phyloP scores from a whole-genome alignment of 805 yeast genomes.

The Tetrapisispora arboricola region DNA sequence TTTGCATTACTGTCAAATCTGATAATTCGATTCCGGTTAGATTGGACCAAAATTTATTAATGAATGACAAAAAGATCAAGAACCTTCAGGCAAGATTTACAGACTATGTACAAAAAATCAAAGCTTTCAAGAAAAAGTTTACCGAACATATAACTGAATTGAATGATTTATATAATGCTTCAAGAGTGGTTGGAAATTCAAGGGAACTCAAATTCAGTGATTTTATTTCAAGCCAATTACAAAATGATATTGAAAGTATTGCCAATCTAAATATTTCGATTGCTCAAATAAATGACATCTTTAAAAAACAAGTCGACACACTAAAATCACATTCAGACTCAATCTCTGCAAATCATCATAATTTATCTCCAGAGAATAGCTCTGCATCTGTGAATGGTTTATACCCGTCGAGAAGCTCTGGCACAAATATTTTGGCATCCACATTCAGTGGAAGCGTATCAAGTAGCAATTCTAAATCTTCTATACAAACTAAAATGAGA shows the following conservation, averaged over 20 bases:
- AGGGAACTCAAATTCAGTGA: conserved; percentile 23
- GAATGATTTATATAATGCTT: conserved; percentile 20
- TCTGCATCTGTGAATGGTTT: neutral
- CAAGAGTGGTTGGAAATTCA: conserved; percentile 10
- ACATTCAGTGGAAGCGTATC: conserved; percentile 11
- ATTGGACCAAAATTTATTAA: conserved; percentile 27
- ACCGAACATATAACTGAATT: conserved; percentile 14
- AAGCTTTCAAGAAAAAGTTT: conserved; percentile 12
- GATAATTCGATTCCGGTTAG: conserved; percentile 34
- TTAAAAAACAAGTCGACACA: conserved; percentile 23
- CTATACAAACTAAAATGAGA: conserved; percentile 13
- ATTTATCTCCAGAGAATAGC: neutral
- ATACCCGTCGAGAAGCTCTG: conserved; percentile 2
- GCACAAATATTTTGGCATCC: neutral
- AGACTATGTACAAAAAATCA: conserved; percentile 8
- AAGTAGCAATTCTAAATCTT: conserved; percentile 7
- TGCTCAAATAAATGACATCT: conserved; percentile 18
- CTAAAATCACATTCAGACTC: conserved; percentile 7
- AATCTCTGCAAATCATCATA: neutral
- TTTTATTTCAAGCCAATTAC: conserved; percentile 20
- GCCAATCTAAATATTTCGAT: conserved; percentile 15
- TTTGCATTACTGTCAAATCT: conserved; percentile 30
- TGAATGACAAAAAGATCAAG: conserved; percentile 16
- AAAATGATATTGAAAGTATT: conserved; percentile 26
- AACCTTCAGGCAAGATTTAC: conserved; percentile 19